Conservation (phyloP, 1,284 basidiomycete genomes). For the Neonothopanus nambi region DNA sequence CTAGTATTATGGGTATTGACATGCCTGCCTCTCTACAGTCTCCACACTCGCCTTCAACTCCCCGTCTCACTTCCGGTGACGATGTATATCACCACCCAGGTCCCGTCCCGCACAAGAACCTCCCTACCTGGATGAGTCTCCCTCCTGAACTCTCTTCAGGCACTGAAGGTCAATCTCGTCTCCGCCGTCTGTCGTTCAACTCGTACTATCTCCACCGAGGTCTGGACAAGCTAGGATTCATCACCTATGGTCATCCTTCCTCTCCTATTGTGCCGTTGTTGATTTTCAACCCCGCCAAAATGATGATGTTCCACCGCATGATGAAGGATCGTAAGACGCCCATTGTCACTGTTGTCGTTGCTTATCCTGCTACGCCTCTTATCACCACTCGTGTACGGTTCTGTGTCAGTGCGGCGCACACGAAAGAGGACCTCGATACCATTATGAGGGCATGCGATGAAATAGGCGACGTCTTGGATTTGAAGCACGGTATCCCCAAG, state of each 20-base stretch:
- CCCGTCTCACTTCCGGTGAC: constrained; percentile 28
- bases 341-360: constrained; percentile 88
- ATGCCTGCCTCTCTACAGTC: constrained; percentile 37
- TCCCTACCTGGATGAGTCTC: constrained; percentile 75
- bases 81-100: constrained; percentile 56
- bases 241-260: constrained; percentile 91
- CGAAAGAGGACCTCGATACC: constrained; percentile 94
- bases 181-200: constrained; percentile 94
- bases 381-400: constrained; percentile 91
- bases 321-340: constrained; percentile 83
- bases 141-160: constrained; percentile 75
- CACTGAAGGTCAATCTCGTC: constrained; percentile 78
- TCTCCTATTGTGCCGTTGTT: constrained; percentile 94
- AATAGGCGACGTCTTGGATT: constrained; percentile 83
- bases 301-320: constrained; percentile 85
- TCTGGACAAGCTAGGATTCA: constrained; percentile 92
- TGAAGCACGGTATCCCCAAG: constrained; percentile 68
- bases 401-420: constrained; percentile 94
- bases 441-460: constrained; percentile 91
- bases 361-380: constrained; percentile 92
- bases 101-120: constrained; percentile 57
- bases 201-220: constrained; percentile 88
- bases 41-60: constrained; percentile 28
- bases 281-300: constrained; percentile 93
- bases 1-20: constrained; percentile 91